Base-by-base conservation (phyloP, 495 filamentous ascomycete genomes). In the Hypomontagnella submonticulosa region DNA sequence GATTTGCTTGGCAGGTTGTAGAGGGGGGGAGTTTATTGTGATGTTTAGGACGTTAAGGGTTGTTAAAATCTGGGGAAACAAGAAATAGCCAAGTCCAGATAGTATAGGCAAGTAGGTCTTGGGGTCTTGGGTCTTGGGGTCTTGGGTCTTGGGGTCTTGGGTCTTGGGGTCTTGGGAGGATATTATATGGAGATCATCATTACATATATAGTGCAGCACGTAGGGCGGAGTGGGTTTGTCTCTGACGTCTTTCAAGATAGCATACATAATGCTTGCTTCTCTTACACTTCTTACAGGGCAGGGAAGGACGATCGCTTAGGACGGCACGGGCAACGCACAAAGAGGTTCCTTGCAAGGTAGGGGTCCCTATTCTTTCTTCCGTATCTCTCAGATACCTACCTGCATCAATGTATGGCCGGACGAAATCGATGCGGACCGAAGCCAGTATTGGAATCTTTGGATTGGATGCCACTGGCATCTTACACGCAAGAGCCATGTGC, bases 161-260 rank as follows among this genome's bases (percentile, higher is more conserved):
- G n/a, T n/a, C n/a, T n/a, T n/a, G n/a, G n/a, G n/a, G n/a, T 50
- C 40, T 59, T 37, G 27, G 52, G 34, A 37, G 37, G 58, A 4
- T 60, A 54, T 65, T 65, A 69, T 69, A 69, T 61, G 66, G 42
- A 61, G 49, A 66, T 67, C 20, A 30, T 19, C 32, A 48, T 57
- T 42, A 44, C 46, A 58, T 34, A 42, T 63, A 36, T 37, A 42
- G 41, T 20, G 46, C 4, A 20, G 30, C 19, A 55, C 23, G 36
- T 37, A 57, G n/a, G 30, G 12, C 19, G 27, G 23, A 43, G 47
- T 44, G 53, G 64, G 16, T 5, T 49, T 27, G 30, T 51, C 52
- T 54, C 47, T 68, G 65, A 68, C 65, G 65, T 68, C 54, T 62
- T 67, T 67, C 53, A 67, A 58, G 58, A 62, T 67, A 37, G 36